Evolutionary conservation across 768 basidiomycete species (phyloP).

Genomic region (Leccinum disarticulatum): DNA sequence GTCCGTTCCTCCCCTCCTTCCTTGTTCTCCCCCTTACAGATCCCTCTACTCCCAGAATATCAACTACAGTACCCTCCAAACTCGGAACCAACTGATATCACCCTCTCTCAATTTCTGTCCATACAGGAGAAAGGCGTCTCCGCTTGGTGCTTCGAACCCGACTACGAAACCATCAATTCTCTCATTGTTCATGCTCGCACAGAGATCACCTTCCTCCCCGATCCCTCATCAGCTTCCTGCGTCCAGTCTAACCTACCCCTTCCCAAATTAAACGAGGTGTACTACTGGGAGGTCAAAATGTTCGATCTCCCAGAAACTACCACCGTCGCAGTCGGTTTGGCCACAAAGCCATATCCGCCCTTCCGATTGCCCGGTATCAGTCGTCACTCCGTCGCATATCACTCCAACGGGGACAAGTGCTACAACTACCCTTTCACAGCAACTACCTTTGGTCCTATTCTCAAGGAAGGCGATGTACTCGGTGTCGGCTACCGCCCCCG

Average conservation of each 20-base stretch:
- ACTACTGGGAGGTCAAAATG: slow-evolving; percentile 99
- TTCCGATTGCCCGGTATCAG: slow-evolving; percentile 89
- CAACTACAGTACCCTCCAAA: slow-evolving; percentile 91
- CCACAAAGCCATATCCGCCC: slow-evolving; percentile 95
- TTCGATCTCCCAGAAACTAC: slow-evolving; percentile 91
- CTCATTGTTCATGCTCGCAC: slow-evolving; percentile 94
- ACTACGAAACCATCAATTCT: slow-evolving; percentile 92
- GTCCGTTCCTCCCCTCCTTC: slow-evolving; percentile 42
- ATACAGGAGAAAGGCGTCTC: slow-evolving; percentile 99
- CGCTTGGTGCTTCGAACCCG: slow-evolving; percentile 99
- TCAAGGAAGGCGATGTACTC: slow-evolving; percentile 94
- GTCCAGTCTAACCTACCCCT: slow-evolving; percentile 97
- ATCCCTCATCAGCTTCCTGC: slow-evolving; percentile 89
- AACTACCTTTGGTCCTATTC: slow-evolving; percentile 72
- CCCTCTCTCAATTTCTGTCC: slow-evolving; percentile 95
- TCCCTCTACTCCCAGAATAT: slow-evolving; percentile 50
- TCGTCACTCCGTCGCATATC: slow-evolving; percentile 90
- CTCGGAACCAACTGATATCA: slow-evolving; percentile 97
- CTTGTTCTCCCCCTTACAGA: slow-evolving; percentile 2
- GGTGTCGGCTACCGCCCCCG: slow-evolving; percentile 96
- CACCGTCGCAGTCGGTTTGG: slow-evolving; percentile 87
- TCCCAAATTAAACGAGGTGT: slow-evolving; percentile 97
- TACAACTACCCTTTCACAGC: slow-evolving; percentile 96
- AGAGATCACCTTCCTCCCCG: slow-evolving; percentile 97
- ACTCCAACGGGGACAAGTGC: slow-evolving; percentile 95